Evolutionary conservation across 305 asterid species (phyloP).

Genomic region (Striga hermonthica): DNA sequence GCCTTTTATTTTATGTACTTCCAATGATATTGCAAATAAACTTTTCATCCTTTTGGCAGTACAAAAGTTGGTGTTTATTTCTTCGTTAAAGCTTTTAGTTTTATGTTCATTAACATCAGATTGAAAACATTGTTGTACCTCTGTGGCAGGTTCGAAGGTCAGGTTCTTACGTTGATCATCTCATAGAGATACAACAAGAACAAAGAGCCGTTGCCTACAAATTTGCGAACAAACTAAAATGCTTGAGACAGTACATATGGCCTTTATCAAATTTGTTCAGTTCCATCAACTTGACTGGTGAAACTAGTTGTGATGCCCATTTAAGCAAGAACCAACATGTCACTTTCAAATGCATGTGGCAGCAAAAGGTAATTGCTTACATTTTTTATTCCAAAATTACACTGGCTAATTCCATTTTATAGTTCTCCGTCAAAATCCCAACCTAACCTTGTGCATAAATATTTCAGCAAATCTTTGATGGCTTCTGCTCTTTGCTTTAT

Average conservation of each 20-base stretch:
- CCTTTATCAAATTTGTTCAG: slow-evolving; percentile 64
- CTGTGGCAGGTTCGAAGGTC: slow-evolving; percentile 60
- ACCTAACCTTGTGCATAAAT: slow-evolving; percentile 23
- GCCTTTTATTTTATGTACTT: background rate
- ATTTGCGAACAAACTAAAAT: slow-evolving; percentile 52
- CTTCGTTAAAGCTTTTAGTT: background rate
- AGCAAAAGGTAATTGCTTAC: slow-evolving; percentile 61
- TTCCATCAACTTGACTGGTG: slow-evolving; percentile 31
- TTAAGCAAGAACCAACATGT: slow-evolving; percentile 48
- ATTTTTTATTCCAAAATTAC: slow-evolving; percentile 11
- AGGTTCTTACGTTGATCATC: slow-evolving; percentile 72
- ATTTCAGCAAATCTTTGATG: slow-evolving; percentile 83
- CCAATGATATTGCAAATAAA: background rate
- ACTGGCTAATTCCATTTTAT: slow-evolving; percentile 8
- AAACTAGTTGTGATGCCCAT: slow-evolving; percentile 28
- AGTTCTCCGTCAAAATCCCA: slow-evolving; percentile 16
- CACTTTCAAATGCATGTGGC: slow-evolving; percentile 78
- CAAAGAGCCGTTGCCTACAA: slow-evolving; percentile 72
- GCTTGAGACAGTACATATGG: slow-evolving; percentile 53
- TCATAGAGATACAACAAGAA: slow-evolving; percentile 83
- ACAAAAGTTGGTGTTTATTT: background rate
- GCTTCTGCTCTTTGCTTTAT: slow-evolving; percentile 53
- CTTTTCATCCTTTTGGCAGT: background rate
- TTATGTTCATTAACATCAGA: background rate
- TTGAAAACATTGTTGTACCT: slow-evolving; percentile 17